A percentile compares a stretch with the other conserved stretches of the same genome.
Evolutionary conservation across 2,329 filamentous ascomycete genomes (phyloP).

Genomic region (Sphaceloma murrayae): DNA sequence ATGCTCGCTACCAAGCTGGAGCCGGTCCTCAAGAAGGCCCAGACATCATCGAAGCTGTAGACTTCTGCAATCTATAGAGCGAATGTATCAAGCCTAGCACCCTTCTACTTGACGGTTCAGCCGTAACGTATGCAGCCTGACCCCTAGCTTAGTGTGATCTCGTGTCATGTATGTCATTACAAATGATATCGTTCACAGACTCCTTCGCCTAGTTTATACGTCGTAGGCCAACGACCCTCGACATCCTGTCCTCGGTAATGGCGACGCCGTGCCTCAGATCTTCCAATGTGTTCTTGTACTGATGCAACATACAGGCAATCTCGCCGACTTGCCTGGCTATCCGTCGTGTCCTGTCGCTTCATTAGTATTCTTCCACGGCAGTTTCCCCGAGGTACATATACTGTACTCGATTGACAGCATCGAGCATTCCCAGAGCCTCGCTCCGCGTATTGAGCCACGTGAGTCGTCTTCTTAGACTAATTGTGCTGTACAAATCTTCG

Average conservation of each 20-base stretch:
- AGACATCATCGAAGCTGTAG: slow-evolving; percentile 75
- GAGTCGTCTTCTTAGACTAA: slow-evolving; percentile 29
- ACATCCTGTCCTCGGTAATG: slow-evolving; percentile 26
- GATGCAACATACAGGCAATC: slow-evolving; percentile 26
- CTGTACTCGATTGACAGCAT: slow-evolving; percentile 31
- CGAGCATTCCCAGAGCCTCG: slow-evolving; percentile 30
- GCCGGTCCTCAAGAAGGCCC: slow-evolving; percentile 80
- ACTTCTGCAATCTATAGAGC: too few species aligned
- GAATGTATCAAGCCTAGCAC: not conserved
- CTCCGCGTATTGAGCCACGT: slow-evolving; percentile 32
- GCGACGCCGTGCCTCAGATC: slow-evolving; percentile 22
- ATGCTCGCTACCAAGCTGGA: slow-evolving; percentile 99
- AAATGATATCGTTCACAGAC: not conserved
- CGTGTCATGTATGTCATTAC: not conserved
- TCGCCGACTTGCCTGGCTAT: slow-evolving; percentile 30
- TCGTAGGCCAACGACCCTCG: slow-evolving; percentile 27
- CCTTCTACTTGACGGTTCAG: too few species aligned
- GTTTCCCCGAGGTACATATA: not conserved
- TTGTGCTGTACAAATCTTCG: slow-evolving; percentile 26
- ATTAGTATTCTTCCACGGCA: not conserved
- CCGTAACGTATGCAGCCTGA: too few species aligned
- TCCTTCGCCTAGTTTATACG: slow-evolving; percentile 23
- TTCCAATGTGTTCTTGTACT: slow-evolving; percentile 23
- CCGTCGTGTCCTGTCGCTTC: slow-evolving; percentile 24
- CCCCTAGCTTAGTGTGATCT: too few species aligned